These are phyloP conservation scores for Clonostachys sp. DNA, from an alignment of 2,329 filamentous ascomycete species.

Conservation along the genomic window DNA sequence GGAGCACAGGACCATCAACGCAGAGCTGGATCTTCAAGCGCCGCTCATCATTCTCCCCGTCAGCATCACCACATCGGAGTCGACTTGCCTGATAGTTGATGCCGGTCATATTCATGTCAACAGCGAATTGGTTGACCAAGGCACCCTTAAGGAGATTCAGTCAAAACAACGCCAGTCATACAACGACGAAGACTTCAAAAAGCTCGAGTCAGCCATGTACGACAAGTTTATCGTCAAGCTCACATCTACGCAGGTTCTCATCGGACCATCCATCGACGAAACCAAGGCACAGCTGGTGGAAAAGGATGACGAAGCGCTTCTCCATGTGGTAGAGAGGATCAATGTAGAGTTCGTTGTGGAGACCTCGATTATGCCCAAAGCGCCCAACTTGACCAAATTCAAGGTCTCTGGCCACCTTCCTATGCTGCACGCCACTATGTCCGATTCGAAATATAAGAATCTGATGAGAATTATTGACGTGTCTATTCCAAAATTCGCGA, in stretches of 20 bases:
- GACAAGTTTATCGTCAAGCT: constrained; percentile 94
- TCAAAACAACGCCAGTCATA: constrained; percentile 85
- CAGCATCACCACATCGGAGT: constrained; percentile 75
- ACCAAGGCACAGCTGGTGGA: constrained; percentile 77
- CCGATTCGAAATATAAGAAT: constrained; percentile 94
- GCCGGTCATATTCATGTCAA: constrained; percentile 93
- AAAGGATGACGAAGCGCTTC: constrained; percentile 61
- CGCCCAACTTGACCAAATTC: constrained; percentile 86
- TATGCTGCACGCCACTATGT: constrained; percentile 84
- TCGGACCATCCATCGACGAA: constrained; percentile 87
- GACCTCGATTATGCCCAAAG: constrained; percentile 93
- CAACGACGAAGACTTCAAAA: constrained; percentile 82
- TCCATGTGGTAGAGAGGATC: constrained; percentile 94
- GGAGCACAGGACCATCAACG: constrained; percentile 97
- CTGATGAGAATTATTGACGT: constrained; percentile 96
- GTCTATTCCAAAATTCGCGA: constrained; percentile 77
- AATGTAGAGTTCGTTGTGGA: constrained; percentile 98
- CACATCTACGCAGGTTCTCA: constrained; percentile 90
- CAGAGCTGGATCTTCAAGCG: constrained; percentile 90
- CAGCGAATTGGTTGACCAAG: constrained; percentile 88
- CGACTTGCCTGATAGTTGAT: constrained; percentile 89
- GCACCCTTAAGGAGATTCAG: constrained; percentile 85
- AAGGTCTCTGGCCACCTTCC: constrained; percentile 89
- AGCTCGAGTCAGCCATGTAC: constrained; percentile 91
- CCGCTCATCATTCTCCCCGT: constrained; percentile 95